Percentiles rank a stretch among this genome's conserved stretches.
phyloP scores from a whole-genome alignment of 306 rosid genomes.

The Inga laurina region DNA sequence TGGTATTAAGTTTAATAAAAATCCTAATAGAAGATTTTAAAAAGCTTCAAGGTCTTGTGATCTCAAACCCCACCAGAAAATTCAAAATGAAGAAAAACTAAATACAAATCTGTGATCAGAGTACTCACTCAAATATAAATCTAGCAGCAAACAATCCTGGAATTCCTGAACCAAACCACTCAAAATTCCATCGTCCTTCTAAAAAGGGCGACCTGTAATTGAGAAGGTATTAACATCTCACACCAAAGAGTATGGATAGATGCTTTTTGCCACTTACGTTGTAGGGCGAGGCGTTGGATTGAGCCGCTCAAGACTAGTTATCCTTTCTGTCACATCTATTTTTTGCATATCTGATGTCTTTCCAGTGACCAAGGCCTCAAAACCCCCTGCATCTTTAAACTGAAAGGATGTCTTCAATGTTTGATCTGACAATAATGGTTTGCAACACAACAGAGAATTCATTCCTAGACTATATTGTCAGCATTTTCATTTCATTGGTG shows the following conservation, averaged over 20 bases:
- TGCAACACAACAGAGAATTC: background rate
- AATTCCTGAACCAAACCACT: slow-evolving; percentile 89
- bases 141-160: slow-evolving; percentile 78
- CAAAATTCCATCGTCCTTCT: slow-evolving; percentile 95
- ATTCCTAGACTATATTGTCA: background rate
- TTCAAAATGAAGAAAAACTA: slow-evolving; percentile 19
- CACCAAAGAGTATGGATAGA: slow-evolving; percentile 17
- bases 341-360: slow-evolving; percentile 74
- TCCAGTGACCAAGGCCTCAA: slow-evolving; percentile 85
- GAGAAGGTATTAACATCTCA: slow-evolving; percentile 45
- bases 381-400: slow-evolving; percentile 97
- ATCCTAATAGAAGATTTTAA: slow-evolving; percentile 8
- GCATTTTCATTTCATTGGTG: background rate
- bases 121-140: slow-evolving; percentile 75
- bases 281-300: slow-evolving; percentile 97
- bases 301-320: slow-evolving; percentile 89
- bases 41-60: background rate
- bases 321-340: slow-evolving; percentile 94
- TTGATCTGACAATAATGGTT: slow-evolving; percentile 4
- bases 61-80: slow-evolving; percentile 12
- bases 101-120: slow-evolving; percentile 9
- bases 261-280: slow-evolving; percentile 56
- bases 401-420: slow-evolving; percentile 43
- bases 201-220: slow-evolving; percentile 90
- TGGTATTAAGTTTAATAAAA: slow-evolving; percentile 22